phyloP scores from a whole-genome alignment of 441 rosid species.

The Pelargonium cotyledonis region DNA sequence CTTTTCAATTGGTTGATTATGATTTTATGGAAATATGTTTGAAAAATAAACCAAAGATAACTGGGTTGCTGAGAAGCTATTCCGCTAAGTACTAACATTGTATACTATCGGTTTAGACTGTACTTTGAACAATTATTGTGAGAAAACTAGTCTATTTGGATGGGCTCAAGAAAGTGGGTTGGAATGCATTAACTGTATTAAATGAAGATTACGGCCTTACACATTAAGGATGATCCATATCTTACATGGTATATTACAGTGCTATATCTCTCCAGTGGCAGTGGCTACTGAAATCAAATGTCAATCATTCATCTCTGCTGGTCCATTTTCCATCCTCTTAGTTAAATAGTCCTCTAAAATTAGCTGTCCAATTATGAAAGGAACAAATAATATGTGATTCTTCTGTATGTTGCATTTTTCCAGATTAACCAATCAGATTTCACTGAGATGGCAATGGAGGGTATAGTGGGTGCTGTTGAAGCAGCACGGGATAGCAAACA shows the following conservation, averaged over 20 bases:
- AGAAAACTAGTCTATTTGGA: neutral
- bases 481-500: conserved; percentile 63
- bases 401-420: neutral
- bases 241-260: neutral
- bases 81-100: neutral
- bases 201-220: neutral
- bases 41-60: neutral
- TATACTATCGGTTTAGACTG: neutral
- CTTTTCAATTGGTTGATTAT: neutral
- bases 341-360: neutral
- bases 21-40: neutral
- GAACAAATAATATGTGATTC: neutral
- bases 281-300: too few relatives aligned
- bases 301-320: too few relatives aligned
- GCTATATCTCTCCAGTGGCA: too few relatives aligned
- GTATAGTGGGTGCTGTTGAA: conserved; percentile 55
- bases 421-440: conserved; percentile 61
- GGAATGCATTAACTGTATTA: neutral
- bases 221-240: neutral
- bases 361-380: neutral
- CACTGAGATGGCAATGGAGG: conserved; percentile 96
- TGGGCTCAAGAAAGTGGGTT: neutral
- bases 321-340: neutral
- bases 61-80: neutral
- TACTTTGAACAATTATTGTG: neutral